A percentile compares a stretch with the other conserved stretches of the same genome.
Evolutionary conservation across 805 yeast species (phyloP).

Genomic region (Saccharomycopsis guyanensis): DNA sequence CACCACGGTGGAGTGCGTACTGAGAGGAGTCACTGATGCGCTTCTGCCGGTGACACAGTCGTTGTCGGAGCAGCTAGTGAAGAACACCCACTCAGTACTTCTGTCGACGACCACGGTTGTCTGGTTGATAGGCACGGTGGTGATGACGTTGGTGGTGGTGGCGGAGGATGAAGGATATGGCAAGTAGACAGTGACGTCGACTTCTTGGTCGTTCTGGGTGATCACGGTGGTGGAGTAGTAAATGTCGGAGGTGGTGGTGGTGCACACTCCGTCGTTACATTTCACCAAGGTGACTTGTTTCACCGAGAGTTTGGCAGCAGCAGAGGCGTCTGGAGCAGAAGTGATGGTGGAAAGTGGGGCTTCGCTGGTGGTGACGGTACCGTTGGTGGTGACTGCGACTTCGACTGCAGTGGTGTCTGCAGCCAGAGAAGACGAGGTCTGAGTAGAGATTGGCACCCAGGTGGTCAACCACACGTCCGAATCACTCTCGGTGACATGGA

Average conservation of each 20-base stretch:
- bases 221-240: slow-evolving; percentile 18
- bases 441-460: slow-evolving; percentile 17
- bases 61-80: slow-evolving; percentile 9
- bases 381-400: slow-evolving; percentile 12
- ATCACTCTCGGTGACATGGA: slow-evolving; percentile 15
- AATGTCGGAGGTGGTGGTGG: slow-evolving; percentile 19
- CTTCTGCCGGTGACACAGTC: slow-evolving; percentile 18
- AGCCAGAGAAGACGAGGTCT: slow-evolving; percentile 30
- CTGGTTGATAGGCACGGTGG: slow-evolving; percentile 8
- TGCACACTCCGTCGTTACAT: slow-evolving; percentile 16
- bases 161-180: slow-evolving; percentile 12
- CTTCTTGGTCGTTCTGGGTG: slow-evolving; percentile 16
- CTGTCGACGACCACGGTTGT: slow-evolving; percentile 7
- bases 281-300: slow-evolving; percentile 17
- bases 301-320: slow-evolving; percentile 1
- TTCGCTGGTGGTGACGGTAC: slow-evolving; percentile 8
- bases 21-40: slow-evolving; percentile 13
- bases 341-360: slow-evolving; percentile 6
- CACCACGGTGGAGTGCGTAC: slow-evolving; percentile 17
- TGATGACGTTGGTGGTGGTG: background rate
- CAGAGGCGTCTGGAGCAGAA: slow-evolving; percentile 7
- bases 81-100: slow-evolving; percentile 12
- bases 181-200: slow-evolving; percentile 19
- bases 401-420: slow-evolving; percentile 2
- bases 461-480: slow-evolving; percentile 17